phyloP scores from a whole-genome alignment of 2,329 filamentous ascomycete genomes.

The Fusarium incarnatum region DNA sequence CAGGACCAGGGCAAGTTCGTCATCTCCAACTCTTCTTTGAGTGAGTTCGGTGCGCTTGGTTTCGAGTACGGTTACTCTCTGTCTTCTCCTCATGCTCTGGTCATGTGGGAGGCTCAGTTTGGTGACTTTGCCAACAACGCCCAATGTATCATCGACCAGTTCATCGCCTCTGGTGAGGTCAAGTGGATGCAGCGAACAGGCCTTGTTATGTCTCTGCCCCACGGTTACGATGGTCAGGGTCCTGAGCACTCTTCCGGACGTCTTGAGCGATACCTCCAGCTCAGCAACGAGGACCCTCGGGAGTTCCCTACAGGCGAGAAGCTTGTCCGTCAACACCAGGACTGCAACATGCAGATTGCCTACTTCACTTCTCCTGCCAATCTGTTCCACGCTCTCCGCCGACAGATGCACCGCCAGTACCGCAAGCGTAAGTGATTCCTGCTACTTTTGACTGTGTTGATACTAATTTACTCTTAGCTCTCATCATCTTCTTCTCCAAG shows the following conservation, averaged over 20 bases:
- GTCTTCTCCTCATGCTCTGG: constrained; percentile 94
- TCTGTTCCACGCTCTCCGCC: constrained; percentile 93
- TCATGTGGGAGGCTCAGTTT: constrained; percentile 99
- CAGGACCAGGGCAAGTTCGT: constrained; percentile 95
- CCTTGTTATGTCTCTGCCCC: constrained; percentile 93
- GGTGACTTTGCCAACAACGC: constrained; percentile 99
- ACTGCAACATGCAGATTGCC: constrained; percentile 99
- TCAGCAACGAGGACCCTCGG: constrained; percentile 96
- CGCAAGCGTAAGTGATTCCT: constrained; percentile 82
- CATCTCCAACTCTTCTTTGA: constrained; percentile 93
- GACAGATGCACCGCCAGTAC: constrained; percentile 99
- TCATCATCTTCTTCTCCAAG: constrained; percentile 99
- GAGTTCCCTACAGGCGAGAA: constrained; percentile 90
- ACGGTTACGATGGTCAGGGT: constrained; percentile 98
- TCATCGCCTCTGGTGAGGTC: constrained; percentile 95
- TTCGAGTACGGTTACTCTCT: constrained; percentile 99
- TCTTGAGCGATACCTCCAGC: constrained; percentile 96
- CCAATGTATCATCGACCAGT: constrained; percentile 98
- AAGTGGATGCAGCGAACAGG: constrained; percentile 99
- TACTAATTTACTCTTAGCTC: constrained; percentile 60
- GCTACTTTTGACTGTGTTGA: not conserved
- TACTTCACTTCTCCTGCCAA: constrained; percentile 98
- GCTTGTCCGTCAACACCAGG: constrained; percentile 96
- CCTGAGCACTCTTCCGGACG: constrained; percentile 98
- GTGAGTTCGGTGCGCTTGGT: constrained; percentile 79